phyloP scores from a whole-genome alignment of 2,329 filamentous ascomycete species.

The Neonectria sp. region DNA sequence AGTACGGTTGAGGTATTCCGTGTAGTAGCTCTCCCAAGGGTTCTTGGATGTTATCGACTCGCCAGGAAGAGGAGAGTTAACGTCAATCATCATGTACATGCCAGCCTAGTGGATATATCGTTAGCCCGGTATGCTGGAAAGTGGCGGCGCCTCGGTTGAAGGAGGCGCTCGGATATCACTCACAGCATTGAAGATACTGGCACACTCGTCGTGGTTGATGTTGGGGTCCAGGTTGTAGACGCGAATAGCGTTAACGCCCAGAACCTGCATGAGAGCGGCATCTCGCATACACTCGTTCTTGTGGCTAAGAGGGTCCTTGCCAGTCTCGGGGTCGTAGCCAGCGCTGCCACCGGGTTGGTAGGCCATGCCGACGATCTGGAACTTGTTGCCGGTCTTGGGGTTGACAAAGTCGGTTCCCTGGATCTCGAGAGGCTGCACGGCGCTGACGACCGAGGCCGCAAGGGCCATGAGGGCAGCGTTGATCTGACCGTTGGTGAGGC shows the following conservation, averaged over 20 bases:
- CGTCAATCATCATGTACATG: slow-evolving; percentile 79
- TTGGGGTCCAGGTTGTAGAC: slow-evolving; percentile 79
- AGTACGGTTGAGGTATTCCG: slow-evolving; percentile 74
- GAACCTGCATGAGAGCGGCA: slow-evolving; percentile 75
- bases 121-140: slow-evolving; percentile 16
- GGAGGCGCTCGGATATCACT: slow-evolving; percentile 28
- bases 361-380: slow-evolving; percentile 77
- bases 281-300: slow-evolving; percentile 72
- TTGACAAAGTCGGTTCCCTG: slow-evolving; percentile 74
- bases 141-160: too few relatives aligned
- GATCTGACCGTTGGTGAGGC: slow-evolving; percentile 41
- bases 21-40: slow-evolving; percentile 74
- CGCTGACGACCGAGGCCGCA: slow-evolving; percentile 67
- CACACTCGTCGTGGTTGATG: slow-evolving; percentile 77
- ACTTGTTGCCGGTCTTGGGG: slow-evolving; percentile 69
- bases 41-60: slow-evolving; percentile 69
- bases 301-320: slow-evolving; percentile 73
- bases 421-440: slow-evolving; percentile 71
- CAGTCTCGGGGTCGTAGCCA: slow-evolving; percentile 69
- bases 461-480: slow-evolving; percentile 67
- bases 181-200: slow-evolving; percentile 76
- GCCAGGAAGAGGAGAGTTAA: slow-evolving; percentile 75
- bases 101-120: slow-evolving; percentile 60
- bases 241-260: slow-evolving; percentile 77
- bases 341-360: slow-evolving; percentile 79